Conservation (phyloP, 2,329 filamentous ascomycete genomes). For the Sclerotinia trifoliorum region DNA sequence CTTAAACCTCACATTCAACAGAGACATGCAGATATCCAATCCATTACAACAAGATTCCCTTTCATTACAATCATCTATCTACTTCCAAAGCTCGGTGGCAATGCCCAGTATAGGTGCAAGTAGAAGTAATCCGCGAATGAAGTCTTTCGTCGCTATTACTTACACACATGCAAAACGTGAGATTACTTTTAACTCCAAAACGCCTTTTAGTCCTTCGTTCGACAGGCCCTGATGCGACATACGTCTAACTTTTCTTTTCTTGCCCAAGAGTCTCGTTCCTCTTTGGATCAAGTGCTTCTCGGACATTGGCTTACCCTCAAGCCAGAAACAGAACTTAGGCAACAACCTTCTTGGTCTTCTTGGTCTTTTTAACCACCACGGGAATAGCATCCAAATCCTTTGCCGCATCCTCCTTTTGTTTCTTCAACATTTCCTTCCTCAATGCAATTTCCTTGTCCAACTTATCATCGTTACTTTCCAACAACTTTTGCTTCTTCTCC, state of each 20-base stretch:
- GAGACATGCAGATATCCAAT: background rate
- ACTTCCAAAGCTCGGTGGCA: background rate
- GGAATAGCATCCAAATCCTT: conserved; percentile 35
- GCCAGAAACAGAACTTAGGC: background rate
- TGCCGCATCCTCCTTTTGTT: conserved; percentile 41
- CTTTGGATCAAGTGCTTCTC: too few species aligned
- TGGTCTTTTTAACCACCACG: conserved; percentile 30
- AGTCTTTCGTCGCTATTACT: background rate
- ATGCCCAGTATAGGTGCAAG: background rate
- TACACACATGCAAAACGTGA: background rate
- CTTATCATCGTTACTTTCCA: conserved; percentile 40
- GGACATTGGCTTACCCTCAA: too few species aligned
- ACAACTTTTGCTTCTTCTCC: conserved; percentile 41
- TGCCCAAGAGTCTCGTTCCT: background rate
- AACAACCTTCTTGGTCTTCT: conserved; percentile 35
- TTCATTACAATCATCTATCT: conserved; percentile 11
- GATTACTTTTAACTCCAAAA: conserved; percentile 18
- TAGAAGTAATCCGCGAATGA: conserved; percentile 6
- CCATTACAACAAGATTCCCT: conserved; percentile 12
- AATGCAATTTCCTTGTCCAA: conserved; percentile 41
- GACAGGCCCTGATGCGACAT: too few species aligned
- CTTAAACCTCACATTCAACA: background rate
- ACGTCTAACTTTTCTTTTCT: background rate
- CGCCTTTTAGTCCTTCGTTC: background rate
- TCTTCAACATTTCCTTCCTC: conserved; percentile 41